Conservation (phyloP, 2,329 filamentous ascomycete genomes). For the Beauveria caledonica region DNA sequence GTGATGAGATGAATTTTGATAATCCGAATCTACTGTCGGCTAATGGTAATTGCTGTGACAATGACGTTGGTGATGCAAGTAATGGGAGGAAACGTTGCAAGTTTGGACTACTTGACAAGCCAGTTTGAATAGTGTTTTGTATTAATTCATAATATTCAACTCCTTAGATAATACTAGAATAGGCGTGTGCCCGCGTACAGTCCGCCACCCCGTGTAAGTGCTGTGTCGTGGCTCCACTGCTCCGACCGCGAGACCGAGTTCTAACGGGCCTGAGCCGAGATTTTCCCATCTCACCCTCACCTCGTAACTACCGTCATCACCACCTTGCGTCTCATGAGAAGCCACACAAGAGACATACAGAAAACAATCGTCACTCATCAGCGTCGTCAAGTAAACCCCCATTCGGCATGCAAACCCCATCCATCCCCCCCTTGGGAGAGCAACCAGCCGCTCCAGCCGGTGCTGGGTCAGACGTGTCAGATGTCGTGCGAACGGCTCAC, state of each 20-base stretch:
- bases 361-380: neutral
- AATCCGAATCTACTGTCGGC: neutral
- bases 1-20: neutral
- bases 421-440: neutral
- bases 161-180: too few relatives aligned
- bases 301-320: too few relatives aligned
- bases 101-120: neutral
- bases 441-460: neutral
- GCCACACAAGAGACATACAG: neutral
- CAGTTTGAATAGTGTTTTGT: neutral
- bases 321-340: too few relatives aligned
- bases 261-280: neutral
- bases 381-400: neutral
- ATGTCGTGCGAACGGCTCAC: conserved; percentile 15
- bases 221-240: neutral
- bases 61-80: neutral
- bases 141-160: neutral
- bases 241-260: neutral
- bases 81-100: neutral
- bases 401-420: neutral
- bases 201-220: neutral
- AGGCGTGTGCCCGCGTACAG: neutral
- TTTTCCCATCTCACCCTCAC: neutral
- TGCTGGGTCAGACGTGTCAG: neutral
- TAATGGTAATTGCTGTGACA: too few relatives aligned